phyloP scores from a whole-genome alignment of 164 flowering plant genomes.

The Dillenia suffruticosa region DNA sequence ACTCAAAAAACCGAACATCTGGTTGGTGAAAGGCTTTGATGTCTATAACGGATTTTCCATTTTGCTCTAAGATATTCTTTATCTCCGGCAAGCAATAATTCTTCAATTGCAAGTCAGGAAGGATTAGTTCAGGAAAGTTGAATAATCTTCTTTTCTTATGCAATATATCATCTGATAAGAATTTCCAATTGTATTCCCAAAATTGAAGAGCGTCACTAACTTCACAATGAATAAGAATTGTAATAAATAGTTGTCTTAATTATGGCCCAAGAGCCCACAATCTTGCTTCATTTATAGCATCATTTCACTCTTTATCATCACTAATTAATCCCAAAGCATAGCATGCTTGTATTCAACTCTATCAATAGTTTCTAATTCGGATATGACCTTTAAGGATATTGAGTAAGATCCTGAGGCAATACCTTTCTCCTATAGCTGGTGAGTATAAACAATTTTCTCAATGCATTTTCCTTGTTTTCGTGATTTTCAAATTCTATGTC shows the following conservation, averaged over 20 bases:
- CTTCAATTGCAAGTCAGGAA: background rate
- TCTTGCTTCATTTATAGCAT: background rate
- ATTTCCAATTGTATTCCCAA: background rate
- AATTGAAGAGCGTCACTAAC: background rate
- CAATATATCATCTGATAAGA: background rate
- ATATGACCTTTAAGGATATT: background rate
- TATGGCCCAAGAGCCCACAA: background rate
- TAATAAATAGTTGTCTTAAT: background rate
- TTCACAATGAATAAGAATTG: background rate
- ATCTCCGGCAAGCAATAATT: background rate
- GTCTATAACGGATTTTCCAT: background rate
- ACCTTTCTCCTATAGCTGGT: background rate
- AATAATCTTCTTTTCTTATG: background rate
- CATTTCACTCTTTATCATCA: constrained; percentile 9
- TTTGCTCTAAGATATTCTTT: background rate
- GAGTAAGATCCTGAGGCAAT: constrained; percentile 6
- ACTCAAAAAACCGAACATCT: no score
- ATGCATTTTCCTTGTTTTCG: background rate
- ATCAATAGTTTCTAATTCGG: constrained; percentile 1
- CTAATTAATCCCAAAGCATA: background rate
- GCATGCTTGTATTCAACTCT: constrained; percentile 5
- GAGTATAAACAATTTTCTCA: constrained; percentile 2
- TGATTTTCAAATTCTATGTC: background rate
- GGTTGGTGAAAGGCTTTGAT: background rate
- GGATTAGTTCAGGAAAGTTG: background rate